Base-by-base conservation (phyloP, 2,329 filamentous ascomycete genomes). In the Monosporascus sp. region DNA sequence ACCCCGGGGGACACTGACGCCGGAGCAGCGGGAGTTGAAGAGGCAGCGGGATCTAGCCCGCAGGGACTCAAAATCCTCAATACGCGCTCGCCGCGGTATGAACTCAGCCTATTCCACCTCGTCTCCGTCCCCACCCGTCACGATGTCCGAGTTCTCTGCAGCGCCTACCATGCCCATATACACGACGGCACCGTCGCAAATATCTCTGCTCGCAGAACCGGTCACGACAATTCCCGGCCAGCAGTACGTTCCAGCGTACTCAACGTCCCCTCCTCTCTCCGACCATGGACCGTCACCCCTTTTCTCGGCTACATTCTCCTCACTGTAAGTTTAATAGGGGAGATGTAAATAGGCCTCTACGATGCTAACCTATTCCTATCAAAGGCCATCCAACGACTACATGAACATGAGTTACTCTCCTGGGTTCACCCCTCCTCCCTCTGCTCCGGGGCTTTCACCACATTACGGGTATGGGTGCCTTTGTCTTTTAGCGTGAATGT, bases 1-100 rank as follows among this genome's bases (percentile, higher is more conserved):
- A 26, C 80, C 81, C 6, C 75, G 78, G 57, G 70, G 70, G 46
- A 72, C 71, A 38, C 73, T 85, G 63, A 82, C 80, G 6, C 72
- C 80, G 7, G 81, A 85, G 64, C 81, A 85, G 65, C 78, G 82
- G 57, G 82, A 84, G 62, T 65, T 85, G 43, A 85, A 82, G 70
- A 76, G 81, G 54, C 82, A 86, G 61, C 75, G 78, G 56, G 82
- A 85, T 59, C 79, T 79, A 60, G 78, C 74, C 45, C 78, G 84
- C 53, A 74, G 82, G 59, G 80, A 82, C 59, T 78, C 78, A 7
- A 86, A 85, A 64, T 66, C 79, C 17, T 72, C 75, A 3, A 66
- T 70, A 8, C 76, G 81, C 54, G 72, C 78, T 48, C 75, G 78
- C 57, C 77, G 81, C 51, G 73, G 75, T 35, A 77, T 74, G 64